A percentile compares a stretch with the other conserved stretches of the same genome.
Evolutionary conservation across 179 eudicot genomes (phyloP).

Genomic region (Amaranthus tricolor): DNA sequence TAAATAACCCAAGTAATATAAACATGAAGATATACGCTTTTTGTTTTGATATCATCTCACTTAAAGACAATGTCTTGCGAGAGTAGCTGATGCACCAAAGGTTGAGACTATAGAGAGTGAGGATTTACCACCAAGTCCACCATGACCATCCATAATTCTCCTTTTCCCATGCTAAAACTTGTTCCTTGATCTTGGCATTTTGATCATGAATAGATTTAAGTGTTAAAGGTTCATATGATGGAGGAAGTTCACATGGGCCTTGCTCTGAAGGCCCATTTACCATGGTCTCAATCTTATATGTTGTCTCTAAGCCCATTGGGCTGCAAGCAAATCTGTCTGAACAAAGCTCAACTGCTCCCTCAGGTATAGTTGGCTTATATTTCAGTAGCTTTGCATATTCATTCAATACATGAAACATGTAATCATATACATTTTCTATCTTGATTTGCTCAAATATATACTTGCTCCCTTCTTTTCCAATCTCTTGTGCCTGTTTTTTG

Average conservation of each 20-base stretch:
- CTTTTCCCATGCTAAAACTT: constrained; percentile 40
- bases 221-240: constrained; percentile 32
- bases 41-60: no score
- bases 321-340: constrained; percentile 53
- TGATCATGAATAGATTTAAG: constrained; percentile 28
- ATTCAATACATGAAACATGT: constrained; percentile 66
- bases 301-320: constrained; percentile 36
- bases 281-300: constrained; percentile 41
- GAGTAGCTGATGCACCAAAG: no score
- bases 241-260: constrained; percentile 53
- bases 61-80: no score
- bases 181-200: constrained; percentile 32
- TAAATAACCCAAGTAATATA: no score
- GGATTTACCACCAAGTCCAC: no score
- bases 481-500: constrained; percentile 55
- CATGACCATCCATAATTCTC: no score
- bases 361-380: constrained; percentile 51
- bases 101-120: no score
- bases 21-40: no score
- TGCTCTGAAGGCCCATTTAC: constrained; percentile 39
- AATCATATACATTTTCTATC: constrained; percentile 70
- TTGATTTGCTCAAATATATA: constrained; percentile 50
- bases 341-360: constrained; percentile 48
- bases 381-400: constrained; percentile 56
- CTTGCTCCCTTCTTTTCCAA: constrained; percentile 61